A percentile compares a stretch with the other conserved stretches of the same genome.
Conservation (phyloP, 139 green algal genomes). For the Pedinophyceae sp. region DNA sequence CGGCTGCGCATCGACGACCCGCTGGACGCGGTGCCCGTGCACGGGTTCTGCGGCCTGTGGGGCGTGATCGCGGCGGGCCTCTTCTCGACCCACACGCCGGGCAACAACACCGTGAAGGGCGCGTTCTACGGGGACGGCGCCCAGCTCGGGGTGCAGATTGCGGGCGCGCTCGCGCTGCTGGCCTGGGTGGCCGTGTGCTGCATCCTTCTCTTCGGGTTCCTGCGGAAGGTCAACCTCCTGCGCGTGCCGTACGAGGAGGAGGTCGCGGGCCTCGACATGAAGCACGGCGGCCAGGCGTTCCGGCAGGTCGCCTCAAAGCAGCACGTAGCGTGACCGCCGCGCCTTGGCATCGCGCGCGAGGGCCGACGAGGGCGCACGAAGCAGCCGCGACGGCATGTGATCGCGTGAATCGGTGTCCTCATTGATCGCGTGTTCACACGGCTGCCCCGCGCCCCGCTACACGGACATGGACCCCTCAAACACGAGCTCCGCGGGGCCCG, state of each 20-base stretch:
- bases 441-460: no score
- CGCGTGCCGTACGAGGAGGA: constrained; percentile 4
- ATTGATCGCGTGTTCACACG: no score
- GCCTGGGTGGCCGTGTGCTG: neutral
- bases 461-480: constrained; percentile 56
- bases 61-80: constrained; percentile 14
- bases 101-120: neutral
- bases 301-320: no score
- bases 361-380: no score
- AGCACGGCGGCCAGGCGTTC: no score
- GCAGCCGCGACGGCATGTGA: no score
- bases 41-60: constrained; percentile 36
- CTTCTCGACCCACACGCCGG: constrained; percentile 1
- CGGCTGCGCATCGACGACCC: constrained; percentile 52
- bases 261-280: constrained; percentile 1
- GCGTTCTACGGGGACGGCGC: constrained; percentile 2
- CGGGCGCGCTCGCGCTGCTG: neutral
- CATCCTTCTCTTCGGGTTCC: neutral
- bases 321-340: no score
- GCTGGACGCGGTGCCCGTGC: constrained; percentile 33
- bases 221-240: neutral
- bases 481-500: constrained; percentile 74
- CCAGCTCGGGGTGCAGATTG: constrained; percentile 4
- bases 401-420: no score
- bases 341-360: no score